phyloP scores from a whole-genome alignment of 2,329 filamentous ascomycete genomes.

The Fusarium torreyae region DNA sequence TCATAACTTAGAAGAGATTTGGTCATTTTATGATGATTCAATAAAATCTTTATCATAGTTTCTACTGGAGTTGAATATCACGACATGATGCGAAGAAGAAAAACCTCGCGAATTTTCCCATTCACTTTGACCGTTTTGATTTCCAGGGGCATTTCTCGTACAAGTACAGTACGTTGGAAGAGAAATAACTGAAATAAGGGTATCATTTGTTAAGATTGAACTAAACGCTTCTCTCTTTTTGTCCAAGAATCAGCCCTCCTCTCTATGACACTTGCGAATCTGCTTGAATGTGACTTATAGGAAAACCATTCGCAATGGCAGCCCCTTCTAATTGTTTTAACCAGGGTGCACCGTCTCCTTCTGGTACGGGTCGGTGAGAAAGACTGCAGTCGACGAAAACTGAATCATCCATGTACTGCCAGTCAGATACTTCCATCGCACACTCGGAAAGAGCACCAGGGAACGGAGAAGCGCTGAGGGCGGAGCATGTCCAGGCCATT shows the following conservation, averaged over 20 bases:
- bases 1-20: no score
- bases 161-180: background rate
- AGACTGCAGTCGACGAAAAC: constrained; percentile 55
- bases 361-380: constrained; percentile 52
- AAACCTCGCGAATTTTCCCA: no score
- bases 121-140: no score
- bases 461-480: constrained; percentile 55
- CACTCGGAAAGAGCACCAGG: constrained; percentile 52
- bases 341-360: constrained; percentile 49
- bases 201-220: constrained; percentile 39
- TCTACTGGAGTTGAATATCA: no score
- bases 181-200: constrained; percentile 38
- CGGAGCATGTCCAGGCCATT: constrained; percentile 57
- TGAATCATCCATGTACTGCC: constrained; percentile 53
- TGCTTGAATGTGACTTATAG: constrained; percentile 42
- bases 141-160: no score
- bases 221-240: constrained; percentile 14
- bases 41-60: no score
- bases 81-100: no score
- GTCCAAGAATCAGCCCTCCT: background rate
- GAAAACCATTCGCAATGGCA: constrained; percentile 55
- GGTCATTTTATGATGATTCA: no score
- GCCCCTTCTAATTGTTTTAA: constrained; percentile 51
- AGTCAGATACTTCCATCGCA: constrained; percentile 52
- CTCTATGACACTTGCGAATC: constrained; percentile 21